phyloP scores from a whole-genome alignment of 2,329 filamentous ascomycete genomes.

The Coniochaeta sp. region DNA sequence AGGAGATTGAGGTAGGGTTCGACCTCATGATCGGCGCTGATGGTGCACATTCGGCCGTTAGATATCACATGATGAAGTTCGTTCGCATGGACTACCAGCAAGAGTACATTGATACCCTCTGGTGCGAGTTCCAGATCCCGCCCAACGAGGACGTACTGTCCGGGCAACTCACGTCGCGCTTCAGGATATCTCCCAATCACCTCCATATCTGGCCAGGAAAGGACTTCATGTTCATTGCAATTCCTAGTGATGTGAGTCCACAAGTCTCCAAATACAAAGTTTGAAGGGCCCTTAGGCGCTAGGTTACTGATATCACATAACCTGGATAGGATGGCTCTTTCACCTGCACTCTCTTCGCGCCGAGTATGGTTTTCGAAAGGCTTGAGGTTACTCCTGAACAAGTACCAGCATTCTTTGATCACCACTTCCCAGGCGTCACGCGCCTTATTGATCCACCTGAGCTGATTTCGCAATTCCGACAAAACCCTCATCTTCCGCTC shows the following conservation, averaged over 20 bases:
- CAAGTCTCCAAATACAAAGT: neutral
- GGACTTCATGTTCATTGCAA: conserved; percentile 97
- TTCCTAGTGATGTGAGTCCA: conserved; percentile 57
- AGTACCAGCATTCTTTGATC: conserved; percentile 68
- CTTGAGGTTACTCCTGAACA: conserved; percentile 56
- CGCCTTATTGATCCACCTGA: conserved; percentile 58
- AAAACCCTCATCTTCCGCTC: conserved; percentile 84
- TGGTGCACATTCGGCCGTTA: conserved; percentile 83
- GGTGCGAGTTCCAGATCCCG: conserved; percentile 89
- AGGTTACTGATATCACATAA: neutral
- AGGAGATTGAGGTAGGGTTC: conserved; percentile 77
- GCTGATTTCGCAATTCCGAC: conserved; percentile 65
- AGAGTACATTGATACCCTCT: conserved; percentile 91
- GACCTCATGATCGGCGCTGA: conserved; percentile 93
- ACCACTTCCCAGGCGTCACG: conserved; percentile 81
- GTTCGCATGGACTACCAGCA: conserved; percentile 85
- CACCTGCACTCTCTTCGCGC: conserved; percentile 89
- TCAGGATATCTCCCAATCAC: conserved; percentile 83
- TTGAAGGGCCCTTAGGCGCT: neutral
- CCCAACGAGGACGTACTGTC: conserved; percentile 29
- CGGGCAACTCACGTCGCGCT: conserved; percentile 36
- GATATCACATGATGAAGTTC: conserved; percentile 95
- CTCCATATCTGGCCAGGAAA: conserved; percentile 95
- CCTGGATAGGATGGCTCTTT: conserved; percentile 69
- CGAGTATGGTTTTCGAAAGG: conserved; percentile 57